Base-by-base conservation (phyloP, 306 rosid genomes). In the Medicago arabica region DNA sequence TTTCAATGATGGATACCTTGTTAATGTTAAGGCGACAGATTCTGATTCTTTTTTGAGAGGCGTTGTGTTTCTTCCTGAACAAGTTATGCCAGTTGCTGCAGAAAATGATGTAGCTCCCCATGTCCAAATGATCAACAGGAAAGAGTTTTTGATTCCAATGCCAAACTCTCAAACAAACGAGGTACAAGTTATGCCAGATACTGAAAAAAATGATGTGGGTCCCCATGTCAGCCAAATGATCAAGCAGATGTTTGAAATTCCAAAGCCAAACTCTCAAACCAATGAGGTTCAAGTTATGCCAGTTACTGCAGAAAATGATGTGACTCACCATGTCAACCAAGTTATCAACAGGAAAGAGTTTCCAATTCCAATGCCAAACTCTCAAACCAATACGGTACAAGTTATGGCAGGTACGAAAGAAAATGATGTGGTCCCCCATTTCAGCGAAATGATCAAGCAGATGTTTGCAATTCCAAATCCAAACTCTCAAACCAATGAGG, bases 81-180 rank as follows among this genome's bases (percentile, higher is more conserved):
- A 18, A 66, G 71, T 83, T 75, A 50, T 73, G 63, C 96, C 89
- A 44, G 36, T 88, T 54, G 85, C 89, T 10, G 40, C 80, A 15
- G 88, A 66, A 80, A 89, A 86, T 79, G 91, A 89, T 25, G 80
- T 82, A 61, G 90, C 89, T 84, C 95, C 92, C 7, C 74, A 78
- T 73, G 53, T 74, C 55, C 71, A 41, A 77, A 84, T 87, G 91
- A 77, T 78, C 81, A 31, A 70, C 19, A 84, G 92, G 81, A 89
- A 76, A 57, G 86, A 83, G 53, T 15, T 82, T 61, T 83, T 84
- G 5, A 46, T 85, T 41, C 88, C 90, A 43, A 77, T 16, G 57
- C 28, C 36, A 31, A 31, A 31, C 36, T 31, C 36, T 31, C 36
- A 31, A 31, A 31, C 36, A 4, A 31, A 31, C 4, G 36, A 31